Conservation (phyloP, 768 basidiomycete genomes). For the Hygrocybe coccinea region DNA sequence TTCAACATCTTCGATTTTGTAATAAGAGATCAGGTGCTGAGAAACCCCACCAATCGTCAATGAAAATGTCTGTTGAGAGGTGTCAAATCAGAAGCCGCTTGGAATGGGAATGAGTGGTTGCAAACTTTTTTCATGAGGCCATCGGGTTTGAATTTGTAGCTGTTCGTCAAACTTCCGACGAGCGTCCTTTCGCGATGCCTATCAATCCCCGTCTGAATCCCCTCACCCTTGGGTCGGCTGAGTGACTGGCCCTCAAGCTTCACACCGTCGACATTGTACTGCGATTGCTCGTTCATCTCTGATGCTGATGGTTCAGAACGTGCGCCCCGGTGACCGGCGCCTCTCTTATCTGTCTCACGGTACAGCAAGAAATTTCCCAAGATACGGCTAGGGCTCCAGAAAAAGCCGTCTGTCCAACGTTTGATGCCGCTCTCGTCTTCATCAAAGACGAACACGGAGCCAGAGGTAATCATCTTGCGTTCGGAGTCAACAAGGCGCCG, state of each 20-base stretch:
- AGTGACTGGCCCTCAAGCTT: slow-evolving; percentile 44
- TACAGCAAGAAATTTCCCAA: slow-evolving; percentile 94
- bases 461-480: slow-evolving; percentile 86
- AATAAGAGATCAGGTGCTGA: slow-evolving; percentile 94
- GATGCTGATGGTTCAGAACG: slow-evolving; percentile 37
- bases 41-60: slow-evolving; percentile 77
- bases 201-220: slow-evolving; percentile 46
- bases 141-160: slow-evolving; percentile 86
- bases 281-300: slow-evolving; percentile 34
- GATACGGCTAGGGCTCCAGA: slow-evolving; percentile 91
- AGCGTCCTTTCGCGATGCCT: slow-evolving; percentile 74
- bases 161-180: slow-evolving; percentile 88
- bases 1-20: slow-evolving; percentile 86
- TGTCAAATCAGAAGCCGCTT: neutral
- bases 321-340: slow-evolving; percentile 54
- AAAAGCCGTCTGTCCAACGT: slow-evolving; percentile 96
- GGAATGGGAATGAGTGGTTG: slow-evolving; percentile 7
- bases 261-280: slow-evolving; percentile 24
- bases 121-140: slow-evolving; percentile 97
- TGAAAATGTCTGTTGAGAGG: slow-evolving; percentile 74
- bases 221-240: slow-evolving; percentile 58
- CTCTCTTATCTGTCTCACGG: slow-evolving; percentile 86
- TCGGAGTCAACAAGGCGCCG: slow-evolving; percentile 89
- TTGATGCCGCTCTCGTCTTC: slow-evolving; percentile 97
- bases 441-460: slow-evolving; percentile 95